These are phyloP conservation scores for Lunularia cruciata DNA, from an alignment of 225 moss, liverwort and hornwort genomes.

Conservation along the genomic window DNA sequence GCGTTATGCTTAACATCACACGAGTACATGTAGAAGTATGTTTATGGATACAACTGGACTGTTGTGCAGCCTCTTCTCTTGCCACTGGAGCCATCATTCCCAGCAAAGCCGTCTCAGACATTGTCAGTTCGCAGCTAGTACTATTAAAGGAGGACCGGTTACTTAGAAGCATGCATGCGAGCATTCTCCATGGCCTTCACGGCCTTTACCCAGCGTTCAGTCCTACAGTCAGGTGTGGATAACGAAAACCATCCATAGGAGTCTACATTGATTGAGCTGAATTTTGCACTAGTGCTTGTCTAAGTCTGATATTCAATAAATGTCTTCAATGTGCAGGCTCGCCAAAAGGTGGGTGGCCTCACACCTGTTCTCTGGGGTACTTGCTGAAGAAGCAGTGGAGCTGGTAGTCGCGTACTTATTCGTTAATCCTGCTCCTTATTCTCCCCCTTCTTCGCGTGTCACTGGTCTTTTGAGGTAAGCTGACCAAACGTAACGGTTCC, in stretches of 20 bases:
- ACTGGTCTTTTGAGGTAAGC: slow-evolving; percentile 83
- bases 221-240: slow-evolving; percentile 63
- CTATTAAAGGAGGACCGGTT: slow-evolving; percentile 50
- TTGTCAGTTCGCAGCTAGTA: slow-evolving; percentile 39
- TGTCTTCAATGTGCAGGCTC: slow-evolving; percentile 39
- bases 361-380: slow-evolving; percentile 66
- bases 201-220: slow-evolving; percentile 74
- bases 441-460: slow-evolving; percentile 70
- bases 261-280: neutral
- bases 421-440: slow-evolving; percentile 60
- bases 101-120: slow-evolving; percentile 36
- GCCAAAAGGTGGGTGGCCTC: slow-evolving; percentile 93
- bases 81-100: slow-evolving; percentile 22
- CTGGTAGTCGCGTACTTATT: slow-evolving; percentile 76
- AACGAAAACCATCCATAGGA: neutral
- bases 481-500: no score
- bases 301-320: neutral
- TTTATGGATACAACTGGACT: no score
- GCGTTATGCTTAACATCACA: no score
- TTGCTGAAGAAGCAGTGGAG: slow-evolving; percentile 76
- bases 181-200: slow-evolving; percentile 78
- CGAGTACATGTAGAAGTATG: no score
- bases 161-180: slow-evolving; percentile 70
- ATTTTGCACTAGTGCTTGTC: neutral
- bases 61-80: slow-evolving; percentile 22